Evolutionary conservation across 345 rosid genomes (phyloP).

Genomic region (Camelina sativa): DNA sequence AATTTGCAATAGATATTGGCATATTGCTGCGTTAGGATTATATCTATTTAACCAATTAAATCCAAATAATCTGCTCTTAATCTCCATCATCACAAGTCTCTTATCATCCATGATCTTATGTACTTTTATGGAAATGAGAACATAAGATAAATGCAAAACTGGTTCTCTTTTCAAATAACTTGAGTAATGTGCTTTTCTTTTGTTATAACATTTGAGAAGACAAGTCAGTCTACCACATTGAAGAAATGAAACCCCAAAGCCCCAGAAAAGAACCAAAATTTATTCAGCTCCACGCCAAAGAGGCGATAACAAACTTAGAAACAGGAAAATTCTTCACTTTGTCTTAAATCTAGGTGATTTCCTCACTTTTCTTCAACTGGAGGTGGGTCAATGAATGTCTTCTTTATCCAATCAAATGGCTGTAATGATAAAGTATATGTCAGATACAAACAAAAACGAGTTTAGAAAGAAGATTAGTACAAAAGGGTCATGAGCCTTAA

Average conservation of each 20-base stretch:
- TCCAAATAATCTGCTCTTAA: slow-evolving; percentile 5
- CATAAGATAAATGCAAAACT: slow-evolving; percentile 8
- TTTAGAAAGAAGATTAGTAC: not conserved
- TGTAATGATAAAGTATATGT: slow-evolving; percentile 39
- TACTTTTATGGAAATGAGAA: slow-evolving; percentile 15
- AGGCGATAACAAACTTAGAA: slow-evolving; percentile 27
- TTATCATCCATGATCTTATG: slow-evolving; percentile 6
- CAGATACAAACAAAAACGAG: slow-evolving; percentile 9
- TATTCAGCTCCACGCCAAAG: slow-evolving; percentile 35
- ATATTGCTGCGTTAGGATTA: slow-evolving; percentile 34
- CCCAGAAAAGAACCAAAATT: slow-evolving; percentile 39
- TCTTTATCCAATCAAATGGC: slow-evolving; percentile 95
- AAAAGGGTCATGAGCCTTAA: not conserved
- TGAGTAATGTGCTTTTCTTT: not conserved
- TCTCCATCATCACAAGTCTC: slow-evolving; percentile 13
- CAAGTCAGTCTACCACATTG: slow-evolving; percentile 32
- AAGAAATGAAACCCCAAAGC: slow-evolving; percentile 36
- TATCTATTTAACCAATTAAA: slow-evolving; percentile 1
- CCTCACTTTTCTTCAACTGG: slow-evolving; percentile 53
- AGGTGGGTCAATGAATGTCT: slow-evolving; percentile 74
- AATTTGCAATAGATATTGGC: not conserved
- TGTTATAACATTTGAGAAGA: slow-evolving; percentile 35
- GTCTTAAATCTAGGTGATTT: not conserved
- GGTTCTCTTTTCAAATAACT: slow-evolving; percentile 34
- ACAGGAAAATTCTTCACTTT: slow-evolving; percentile 32